Conservation (phyloP, 164 flowering plant species). For the Platanus orientalis region DNA sequence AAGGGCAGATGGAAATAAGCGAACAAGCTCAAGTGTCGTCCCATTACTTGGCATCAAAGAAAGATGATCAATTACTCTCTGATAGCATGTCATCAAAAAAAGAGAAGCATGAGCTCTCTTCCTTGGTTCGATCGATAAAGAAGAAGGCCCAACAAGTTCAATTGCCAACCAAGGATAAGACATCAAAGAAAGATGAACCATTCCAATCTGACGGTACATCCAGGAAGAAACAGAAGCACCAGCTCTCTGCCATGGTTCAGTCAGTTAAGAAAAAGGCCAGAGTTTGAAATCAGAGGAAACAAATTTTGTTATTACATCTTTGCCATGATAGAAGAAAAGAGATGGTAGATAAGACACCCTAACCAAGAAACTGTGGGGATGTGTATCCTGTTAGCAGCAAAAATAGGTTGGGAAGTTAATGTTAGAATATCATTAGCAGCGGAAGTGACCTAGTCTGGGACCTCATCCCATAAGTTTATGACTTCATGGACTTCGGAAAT, state of each 20-base stretch:
- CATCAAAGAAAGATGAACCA: slow-evolving; percentile 10
- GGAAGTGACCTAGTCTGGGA: no score
- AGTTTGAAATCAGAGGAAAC: no score
- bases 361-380: no score
- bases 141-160: slow-evolving; percentile 50
- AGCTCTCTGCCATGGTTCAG: slow-evolving; percentile 20
- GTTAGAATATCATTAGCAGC: no score
- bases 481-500: no score
- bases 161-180: slow-evolving; percentile 16
- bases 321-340: no score
- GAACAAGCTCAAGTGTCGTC: slow-evolving; percentile 15
- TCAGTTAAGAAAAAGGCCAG: slow-evolving; percentile 32
- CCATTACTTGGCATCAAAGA: slow-evolving; percentile 11
- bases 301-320: no score
- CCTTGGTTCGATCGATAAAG: slow-evolving; percentile 50
- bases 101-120: slow-evolving; percentile 49
- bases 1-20: slow-evolving; percentile 8
- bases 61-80: slow-evolving; percentile 16
- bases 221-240: slow-evolving; percentile 14
- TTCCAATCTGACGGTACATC: background rate
- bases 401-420: no score
- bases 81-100: slow-evolving; percentile 24
- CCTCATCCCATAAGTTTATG: no score
- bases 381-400: no score
- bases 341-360: no score